These are phyloP conservation scores for Ustilago xerochloae DNA, from an alignment of 1,284 basidiomycete genomes.

Conservation along the genomic window DNA sequence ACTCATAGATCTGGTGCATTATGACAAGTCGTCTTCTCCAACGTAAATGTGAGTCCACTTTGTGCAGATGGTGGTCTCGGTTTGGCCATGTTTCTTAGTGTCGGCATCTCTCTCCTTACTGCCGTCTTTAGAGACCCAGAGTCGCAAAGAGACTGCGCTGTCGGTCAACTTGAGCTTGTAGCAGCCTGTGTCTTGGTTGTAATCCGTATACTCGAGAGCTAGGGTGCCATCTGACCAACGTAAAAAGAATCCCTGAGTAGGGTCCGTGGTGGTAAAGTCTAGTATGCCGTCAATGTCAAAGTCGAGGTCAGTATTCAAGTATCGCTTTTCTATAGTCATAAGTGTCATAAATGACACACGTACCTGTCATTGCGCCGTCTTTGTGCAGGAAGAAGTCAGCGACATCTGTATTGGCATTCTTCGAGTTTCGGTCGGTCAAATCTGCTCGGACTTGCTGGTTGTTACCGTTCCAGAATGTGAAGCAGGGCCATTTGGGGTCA, in stretches of 20 bases:
- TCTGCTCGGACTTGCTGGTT: no score
- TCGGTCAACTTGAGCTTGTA: not conserved
- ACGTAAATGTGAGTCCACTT: constrained; percentile 31
- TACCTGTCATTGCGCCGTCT: constrained; percentile 15
- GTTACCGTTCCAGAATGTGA: constrained; percentile 6
- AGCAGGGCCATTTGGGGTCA: constrained; percentile 23
- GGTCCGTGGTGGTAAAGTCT: constrained; percentile 25
- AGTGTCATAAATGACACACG: not conserved
- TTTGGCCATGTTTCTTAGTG: not conserved
- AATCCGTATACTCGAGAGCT: constrained; percentile 5
- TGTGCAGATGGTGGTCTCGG: not conserved
- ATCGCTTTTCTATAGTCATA: not conserved
- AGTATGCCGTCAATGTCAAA: not conserved
- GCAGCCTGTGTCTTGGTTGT: not conserved
- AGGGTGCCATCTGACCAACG: not conserved
- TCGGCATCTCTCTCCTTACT: constrained; percentile 13
- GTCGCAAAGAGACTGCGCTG: not conserved
- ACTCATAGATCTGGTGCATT: no score
- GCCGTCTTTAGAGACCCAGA: constrained; percentile 29
- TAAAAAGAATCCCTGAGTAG: constrained; percentile 1
- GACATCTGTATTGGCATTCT: not conserved
- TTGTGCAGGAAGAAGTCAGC: constrained; percentile 19
- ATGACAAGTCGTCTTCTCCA: not conserved
- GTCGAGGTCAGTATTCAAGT: not conserved
- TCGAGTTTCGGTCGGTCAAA: not conserved